Base-by-base conservation (phyloP, 495 filamentous ascomycete genomes). In the Talaromyces nanjingensis region DNA sequence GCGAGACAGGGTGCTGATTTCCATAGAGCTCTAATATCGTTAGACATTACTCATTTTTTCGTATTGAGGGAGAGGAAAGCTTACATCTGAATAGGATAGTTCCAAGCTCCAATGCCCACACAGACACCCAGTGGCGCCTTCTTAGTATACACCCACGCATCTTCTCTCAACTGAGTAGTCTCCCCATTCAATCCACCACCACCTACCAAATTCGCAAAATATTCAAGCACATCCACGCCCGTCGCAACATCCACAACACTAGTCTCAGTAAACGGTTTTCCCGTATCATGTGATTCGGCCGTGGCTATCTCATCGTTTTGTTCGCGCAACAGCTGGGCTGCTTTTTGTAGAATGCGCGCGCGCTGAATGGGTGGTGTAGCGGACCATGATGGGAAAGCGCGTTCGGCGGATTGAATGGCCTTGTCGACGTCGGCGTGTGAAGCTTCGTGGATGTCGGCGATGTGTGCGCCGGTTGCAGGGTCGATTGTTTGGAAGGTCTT, bases 1-100 rank as follows among this genome's bases (percentile, higher is more conserved):
- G 89, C 89, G 16, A 94, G 81, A 63, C 89, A 92, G 5, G 90
- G 88, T 14, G 89, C 90, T 4, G 87, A 89, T 72, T 94, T 94
- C 90, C 90, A 93, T 0, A 93, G 81, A 14, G 90, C 90, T 72
- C 82, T 84, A 60, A 6, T 29, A 45, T 34, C 49, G 37, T 65
- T 47, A 67, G 60, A 27, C 39, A 37, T 34, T 2, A 8, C 6
- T 16, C 34, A 3, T 0, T 39, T 8, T 2, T 27, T 29, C 27
- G 14, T 4, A 4, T 14, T 0, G 22, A 24, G 55, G 4, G 33
- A 8, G 25, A 55, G 53, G 12, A 24, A 47, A 27, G 57, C 73
- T 56, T 73, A 84, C 79, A 94, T 93, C 70, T 93, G 90, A 64
- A 93, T 87, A 14, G 90, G 90, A 70, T 93, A 93, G 72, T 92